A percentile compares a stretch with the other conserved stretches of the same genome.
These are phyloP conservation scores for Coffea canephora DNA, from an alignment of 257 asterid genomes.

Conservation along the genomic window DNA sequence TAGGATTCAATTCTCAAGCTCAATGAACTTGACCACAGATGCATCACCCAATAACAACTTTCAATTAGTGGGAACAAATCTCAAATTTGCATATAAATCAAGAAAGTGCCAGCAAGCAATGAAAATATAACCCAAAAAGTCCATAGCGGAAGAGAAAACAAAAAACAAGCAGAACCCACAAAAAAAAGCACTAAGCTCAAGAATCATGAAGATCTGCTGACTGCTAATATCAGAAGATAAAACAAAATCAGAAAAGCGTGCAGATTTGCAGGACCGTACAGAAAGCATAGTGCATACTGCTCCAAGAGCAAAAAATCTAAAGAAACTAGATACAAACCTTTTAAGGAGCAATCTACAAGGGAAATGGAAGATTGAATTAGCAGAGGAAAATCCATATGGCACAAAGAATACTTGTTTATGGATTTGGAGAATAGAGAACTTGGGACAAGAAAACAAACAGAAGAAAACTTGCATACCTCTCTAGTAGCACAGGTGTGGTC, in stretches of 20 bases:
- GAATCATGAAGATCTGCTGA: constrained; percentile 14
- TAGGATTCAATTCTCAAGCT: too few species aligned
- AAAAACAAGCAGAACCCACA: constrained; percentile 1
- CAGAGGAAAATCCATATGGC: not conserved
- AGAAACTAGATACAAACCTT: not conserved
- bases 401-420: too few species aligned
- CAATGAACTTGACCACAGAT: too few species aligned
- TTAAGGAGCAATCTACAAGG: not conserved
- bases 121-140: not conserved
- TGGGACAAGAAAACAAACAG: too few species aligned
- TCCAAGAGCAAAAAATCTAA: not conserved
- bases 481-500: too few species aligned
- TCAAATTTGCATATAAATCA: not conserved
- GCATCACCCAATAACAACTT: too few species aligned
- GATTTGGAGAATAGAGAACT: too few species aligned
- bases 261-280: too few species aligned
- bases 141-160: not conserved
- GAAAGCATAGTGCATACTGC: too few species aligned
- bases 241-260: too few species aligned
- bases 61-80: not conserved
- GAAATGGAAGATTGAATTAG: not conserved
- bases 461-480: too few species aligned
- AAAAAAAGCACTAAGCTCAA: not conserved
- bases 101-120: not conserved
- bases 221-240: not conserved